phyloP scores from a whole-genome alignment of 2,329 filamentous ascomycete species.

The Claviceps sp. region DNA sequence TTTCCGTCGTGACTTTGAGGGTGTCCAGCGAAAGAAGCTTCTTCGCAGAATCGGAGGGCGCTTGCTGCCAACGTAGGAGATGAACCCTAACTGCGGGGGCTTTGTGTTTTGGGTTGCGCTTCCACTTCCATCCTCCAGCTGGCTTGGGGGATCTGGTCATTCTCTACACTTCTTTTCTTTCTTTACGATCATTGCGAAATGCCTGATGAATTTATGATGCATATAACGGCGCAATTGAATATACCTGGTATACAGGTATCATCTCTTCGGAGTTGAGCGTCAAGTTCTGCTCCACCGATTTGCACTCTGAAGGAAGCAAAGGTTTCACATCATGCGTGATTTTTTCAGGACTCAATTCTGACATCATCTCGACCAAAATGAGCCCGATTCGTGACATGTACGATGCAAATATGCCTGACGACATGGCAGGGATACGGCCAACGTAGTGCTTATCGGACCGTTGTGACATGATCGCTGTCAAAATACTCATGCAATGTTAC shows the following conservation, averaged over 20 bases:
- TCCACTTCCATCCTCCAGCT: background rate
- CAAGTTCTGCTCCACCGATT: background rate
- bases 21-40: constrained; percentile 22
- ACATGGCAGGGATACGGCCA: too few relatives aligned
- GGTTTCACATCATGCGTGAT: background rate
- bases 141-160: background rate
- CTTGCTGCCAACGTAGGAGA: constrained; percentile 8
- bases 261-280: background rate
- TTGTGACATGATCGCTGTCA: too few relatives aligned
- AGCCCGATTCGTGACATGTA: too few relatives aligned
- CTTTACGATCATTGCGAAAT: background rate
- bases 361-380: too few relatives aligned
- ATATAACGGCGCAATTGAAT: constrained; percentile 7
- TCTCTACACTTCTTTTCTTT: background rate
- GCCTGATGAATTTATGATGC: constrained; percentile 4
- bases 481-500: too few relatives aligned
- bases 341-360: too few relatives aligned
- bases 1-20: constrained; percentile 26
- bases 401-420: too few relatives aligned
- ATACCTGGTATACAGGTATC: background rate
- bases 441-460: too few relatives aligned
- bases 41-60: constrained; percentile 26
- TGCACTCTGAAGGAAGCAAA: background rate
- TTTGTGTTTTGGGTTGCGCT: background rate
- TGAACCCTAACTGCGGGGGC: background rate